Base-by-base conservation (phyloP, 257 asterid species). In the Solanum ossicruentum region DNA sequence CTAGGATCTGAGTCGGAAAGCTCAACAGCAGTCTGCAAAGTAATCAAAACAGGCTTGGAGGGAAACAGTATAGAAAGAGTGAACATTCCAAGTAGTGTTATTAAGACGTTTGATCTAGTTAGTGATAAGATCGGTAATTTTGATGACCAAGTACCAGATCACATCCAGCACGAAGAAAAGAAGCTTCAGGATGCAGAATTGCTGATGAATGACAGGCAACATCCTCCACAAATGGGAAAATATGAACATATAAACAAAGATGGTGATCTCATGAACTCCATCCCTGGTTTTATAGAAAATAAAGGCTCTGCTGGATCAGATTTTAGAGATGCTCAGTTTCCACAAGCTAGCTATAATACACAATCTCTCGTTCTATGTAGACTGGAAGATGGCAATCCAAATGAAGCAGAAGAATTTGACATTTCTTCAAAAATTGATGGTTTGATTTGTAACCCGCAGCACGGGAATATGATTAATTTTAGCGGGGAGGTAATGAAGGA, bases 201-300 rank as follows among this genome's bases (percentile, higher is more conserved):
- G 81, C 87, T 79, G 89, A 89, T 83, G 89, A 84, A 88, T 84
- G 90, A 77, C 77, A 70, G 41, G 81, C 89, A 87, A 86, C 84
- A 87, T 86, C 87, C 85, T 60, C 67, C 87, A 82, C 85, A 81
- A 82, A 88, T 75, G 60, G 85, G 20, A 86, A 80, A 73, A 52
- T 56, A 28, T 61, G 86, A 87, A 87, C 67, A 87, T 81, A 65
- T 81, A 83, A 85, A 49, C 80, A 86, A 89, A 70, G 80, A 67
- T 63, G 85, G 13, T 21, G 10, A 75, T 83, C 72, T 81, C 20
- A 71, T 83, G 82, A 80, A 83, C 69, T 55, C 56, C 51, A 66
- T 45, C n/a, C 83, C 84, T 52, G 82, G 72, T 86, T 69, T 79
- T 80, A 82, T n/a, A 67, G 85, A 63, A 66, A 84, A 88, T 73